Evolutionary conservation across 208 protist genomes (phyloP), one percentile per base, ranked within the genome.

Genomic region (Tritrichomonas foetus): DNA sequence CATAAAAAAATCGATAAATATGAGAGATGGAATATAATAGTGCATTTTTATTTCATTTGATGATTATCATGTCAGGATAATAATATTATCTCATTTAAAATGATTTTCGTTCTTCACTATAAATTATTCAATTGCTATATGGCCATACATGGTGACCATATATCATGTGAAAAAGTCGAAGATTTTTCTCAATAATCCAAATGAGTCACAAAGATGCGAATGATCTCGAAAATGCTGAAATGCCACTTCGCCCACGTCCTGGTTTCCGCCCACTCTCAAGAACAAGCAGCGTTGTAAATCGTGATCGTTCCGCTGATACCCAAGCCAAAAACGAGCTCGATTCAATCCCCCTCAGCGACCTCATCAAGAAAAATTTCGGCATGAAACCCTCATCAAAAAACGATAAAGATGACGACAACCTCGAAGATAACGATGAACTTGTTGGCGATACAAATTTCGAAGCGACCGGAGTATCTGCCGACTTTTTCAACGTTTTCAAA

Each of bases 361-460:
- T 89, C 11, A 9, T 89, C 22, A 8, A 53, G 14, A 53, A 44
- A 30, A 53, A 89, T 53, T 82, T 82, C 30, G 74, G 74, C 5
- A 69, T 33, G 22, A 69, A n/a, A 89, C 27, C 41, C 53, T 3
- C 41, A 53, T 22, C 41, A 11, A 89, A 89, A 57, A n/a, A 89
- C 20, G 47, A 53, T 16, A n/a, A 47, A 25, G 47, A 89, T n/a
- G 78, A 89, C 2, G 47, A 89, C 1, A 53, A 89, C 8, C 16
- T 11, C 3, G 47, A 89, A 61, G 78, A 89, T 55, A 53, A 25
- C 1, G 78, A 89, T 89, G 47, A 89, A 89, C 14, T 89, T 50
- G 47, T 53, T n/a, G 78, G 78, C 57, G 78, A 89, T 89, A 27
- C 78, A 39, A 47, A 89, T 33, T 89, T 89, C 39, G 78, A 44